Conservation (phyloP, 1,284 basidiomycete species). For the Cryptococcus floricola region DNA sequence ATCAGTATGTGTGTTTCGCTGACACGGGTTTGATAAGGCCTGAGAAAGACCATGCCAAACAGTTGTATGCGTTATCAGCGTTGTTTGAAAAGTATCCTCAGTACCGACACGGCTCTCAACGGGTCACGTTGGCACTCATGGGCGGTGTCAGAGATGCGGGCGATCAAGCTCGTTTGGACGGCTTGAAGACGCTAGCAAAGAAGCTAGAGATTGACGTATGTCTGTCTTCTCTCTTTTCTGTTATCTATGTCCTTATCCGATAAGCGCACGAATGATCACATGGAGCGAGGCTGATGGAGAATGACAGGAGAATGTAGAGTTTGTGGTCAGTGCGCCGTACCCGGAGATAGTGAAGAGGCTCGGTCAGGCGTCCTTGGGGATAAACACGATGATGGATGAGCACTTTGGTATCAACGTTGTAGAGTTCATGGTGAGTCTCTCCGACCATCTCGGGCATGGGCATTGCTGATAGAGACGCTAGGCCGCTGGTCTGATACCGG, state of each 20-base stretch:
- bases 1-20: background rate
- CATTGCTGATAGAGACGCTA: constrained; percentile 42
- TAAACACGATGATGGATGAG: constrained; percentile 98
- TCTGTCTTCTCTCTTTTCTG: constrained; percentile 11
- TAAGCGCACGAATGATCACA: background rate
- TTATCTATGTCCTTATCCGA: background rate
- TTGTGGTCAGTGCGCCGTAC: constrained; percentile 81
- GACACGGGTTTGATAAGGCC: constrained; percentile 51
- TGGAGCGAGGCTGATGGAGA: background rate
- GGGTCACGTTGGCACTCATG: constrained; percentile 55
- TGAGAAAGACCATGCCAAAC: constrained; percentile 88
- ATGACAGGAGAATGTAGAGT: constrained; percentile 63
- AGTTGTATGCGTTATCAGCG: constrained; percentile 66
- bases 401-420: constrained; percentile 99
- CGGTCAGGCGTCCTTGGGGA: constrained; percentile 69
- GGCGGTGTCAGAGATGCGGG: constrained; percentile 76
- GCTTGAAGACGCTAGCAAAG: constrained; percentile 59
- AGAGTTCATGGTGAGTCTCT: constrained; percentile 81
- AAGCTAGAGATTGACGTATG: constrained; percentile 65
- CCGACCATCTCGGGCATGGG: background rate
- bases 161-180: constrained; percentile 68
- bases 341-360: constrained; percentile 66
- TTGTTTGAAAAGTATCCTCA: constrained; percentile 63
- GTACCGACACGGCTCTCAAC: constrained; percentile 32
- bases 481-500: constrained; percentile 89